Evolutionary conservation across 1,139 yeast genomes (phyloP).

Genomic region (Nadsonia starkeyi-henricii): DNA sequence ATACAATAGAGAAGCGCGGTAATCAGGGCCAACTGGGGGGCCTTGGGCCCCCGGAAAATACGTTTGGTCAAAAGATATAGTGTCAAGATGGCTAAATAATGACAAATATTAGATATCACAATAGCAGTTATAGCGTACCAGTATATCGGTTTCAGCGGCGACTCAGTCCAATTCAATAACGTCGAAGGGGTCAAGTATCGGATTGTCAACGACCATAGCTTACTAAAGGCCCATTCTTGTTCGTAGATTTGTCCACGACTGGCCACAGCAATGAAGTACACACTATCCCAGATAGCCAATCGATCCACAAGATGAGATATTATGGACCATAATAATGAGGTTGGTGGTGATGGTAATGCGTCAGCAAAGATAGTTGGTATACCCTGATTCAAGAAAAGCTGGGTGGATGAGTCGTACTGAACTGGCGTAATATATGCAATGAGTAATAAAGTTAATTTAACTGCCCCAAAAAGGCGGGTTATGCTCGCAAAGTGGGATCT

Average conservation of each 20-base stretch:
- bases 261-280: conserved; percentile 53
- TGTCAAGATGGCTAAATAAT: conserved; percentile 35
- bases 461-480: no score
- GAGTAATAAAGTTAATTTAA: no score
- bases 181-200: conserved; percentile 11
- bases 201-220: conserved; percentile 54
- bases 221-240: conserved; percentile 85
- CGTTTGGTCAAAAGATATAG: conserved; percentile 36
- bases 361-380: no score
- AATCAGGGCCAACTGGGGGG: conserved; percentile 23
- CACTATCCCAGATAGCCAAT: conserved; percentile 61
- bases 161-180: no score
- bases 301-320: conserved; percentile 34
- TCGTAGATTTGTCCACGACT: conserved; percentile 43
- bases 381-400: no score
- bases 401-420: no score
- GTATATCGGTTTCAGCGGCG: no score
- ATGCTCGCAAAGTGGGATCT: no score
- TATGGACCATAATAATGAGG: conserved; percentile 7
- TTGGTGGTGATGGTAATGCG: no score
- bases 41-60: conserved; percentile 9
- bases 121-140: conserved; percentile 29
- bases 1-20: conserved; percentile 38
- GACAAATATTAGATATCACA: conserved; percentile 37
- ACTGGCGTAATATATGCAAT: no score